Conservation (phyloP, 2,329 filamentous ascomycete species). For the Lasiodiplodia hormozganensis region DNA sequence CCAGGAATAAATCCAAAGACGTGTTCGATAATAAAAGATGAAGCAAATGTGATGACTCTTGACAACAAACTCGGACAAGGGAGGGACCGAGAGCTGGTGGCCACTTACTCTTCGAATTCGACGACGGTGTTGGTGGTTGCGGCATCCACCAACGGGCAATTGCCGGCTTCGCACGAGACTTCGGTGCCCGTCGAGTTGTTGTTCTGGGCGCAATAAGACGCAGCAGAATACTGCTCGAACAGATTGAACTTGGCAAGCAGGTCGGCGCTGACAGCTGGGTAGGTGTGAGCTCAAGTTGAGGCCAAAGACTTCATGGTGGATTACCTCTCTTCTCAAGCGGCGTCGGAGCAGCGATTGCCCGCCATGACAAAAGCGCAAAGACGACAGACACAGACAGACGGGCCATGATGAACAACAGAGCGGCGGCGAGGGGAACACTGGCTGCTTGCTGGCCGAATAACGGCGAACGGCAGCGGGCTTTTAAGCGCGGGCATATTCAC, state of each 20-base stretch:
- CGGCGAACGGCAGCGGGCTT: conserved; percentile 7
- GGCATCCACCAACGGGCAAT: conserved; percentile 31
- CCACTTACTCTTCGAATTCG: conserved; percentile 48
- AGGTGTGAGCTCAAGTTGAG: neutral
- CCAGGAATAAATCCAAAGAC: no score
- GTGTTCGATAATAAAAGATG: neutral
- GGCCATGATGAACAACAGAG: conserved; percentile 1
- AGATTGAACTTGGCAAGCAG: conserved; percentile 27
- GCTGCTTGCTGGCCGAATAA: neutral
- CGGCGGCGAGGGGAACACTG: neutral
- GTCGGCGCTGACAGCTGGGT: conserved; percentile 23
- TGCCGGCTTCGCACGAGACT: conserved; percentile 7
- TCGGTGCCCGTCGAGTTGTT: conserved; percentile 14
- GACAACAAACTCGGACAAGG: neutral
- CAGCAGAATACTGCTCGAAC: conserved; percentile 52
- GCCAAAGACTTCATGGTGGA: neutral
- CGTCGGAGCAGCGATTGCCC: conserved; percentile 7
- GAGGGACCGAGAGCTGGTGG: neutral
- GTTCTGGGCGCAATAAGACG: conserved; percentile 53
- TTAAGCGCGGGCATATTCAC: neutral
- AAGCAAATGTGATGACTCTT: neutral
- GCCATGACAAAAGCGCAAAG: neutral
- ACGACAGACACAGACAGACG: conserved; percentile 14
- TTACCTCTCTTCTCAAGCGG: conserved; percentile 20
- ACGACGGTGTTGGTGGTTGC: conserved; percentile 46